Conservation (phyloP, 345 rosid genomes). For the Salix brachista region DNA sequence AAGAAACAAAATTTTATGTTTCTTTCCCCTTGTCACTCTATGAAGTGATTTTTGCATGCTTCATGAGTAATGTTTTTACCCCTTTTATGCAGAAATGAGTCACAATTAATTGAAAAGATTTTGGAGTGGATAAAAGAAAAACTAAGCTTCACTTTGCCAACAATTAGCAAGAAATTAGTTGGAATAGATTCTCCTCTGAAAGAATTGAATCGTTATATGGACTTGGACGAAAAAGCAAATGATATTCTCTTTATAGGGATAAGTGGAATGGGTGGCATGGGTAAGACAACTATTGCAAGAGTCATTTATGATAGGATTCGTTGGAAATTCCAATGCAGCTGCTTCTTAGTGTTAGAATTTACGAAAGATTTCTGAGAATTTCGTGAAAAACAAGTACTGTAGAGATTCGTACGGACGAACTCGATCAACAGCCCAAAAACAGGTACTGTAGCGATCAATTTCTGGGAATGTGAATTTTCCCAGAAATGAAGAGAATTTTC, state of each 20-base stretch:
- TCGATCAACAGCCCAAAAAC: too few relatives aligned
- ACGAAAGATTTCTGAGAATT: too few relatives aligned
- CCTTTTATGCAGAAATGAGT: neutral
- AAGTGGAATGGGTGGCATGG: slow-evolving; percentile 5
- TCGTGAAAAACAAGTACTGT: too few relatives aligned
- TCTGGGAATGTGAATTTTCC: too few relatives aligned
- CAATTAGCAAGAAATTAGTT: neutral
- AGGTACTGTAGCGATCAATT: too few relatives aligned
- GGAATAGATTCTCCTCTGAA: neutral
- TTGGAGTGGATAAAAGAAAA: neutral
- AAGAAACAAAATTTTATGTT: neutral
- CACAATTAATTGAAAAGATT: neutral
- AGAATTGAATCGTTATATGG: neutral
- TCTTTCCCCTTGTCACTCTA: too few relatives aligned
- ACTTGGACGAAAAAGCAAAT: neutral
- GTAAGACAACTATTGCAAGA: slow-evolving; percentile 7
- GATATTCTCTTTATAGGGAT: neutral
- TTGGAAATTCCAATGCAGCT: neutral
- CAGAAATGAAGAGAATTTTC: too few relatives aligned
- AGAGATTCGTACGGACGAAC: too few relatives aligned
- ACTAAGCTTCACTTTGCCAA: neutral
- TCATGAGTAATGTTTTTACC: neutral
- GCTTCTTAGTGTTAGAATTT: too few relatives aligned
- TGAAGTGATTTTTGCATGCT: neutral
- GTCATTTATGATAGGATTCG: neutral